Percentiles rank a stretch among this genome's conserved stretches.
Evolutionary conservation across 345 rosid species (phyloP).

Genomic region (Sisymbrium irio): DNA sequence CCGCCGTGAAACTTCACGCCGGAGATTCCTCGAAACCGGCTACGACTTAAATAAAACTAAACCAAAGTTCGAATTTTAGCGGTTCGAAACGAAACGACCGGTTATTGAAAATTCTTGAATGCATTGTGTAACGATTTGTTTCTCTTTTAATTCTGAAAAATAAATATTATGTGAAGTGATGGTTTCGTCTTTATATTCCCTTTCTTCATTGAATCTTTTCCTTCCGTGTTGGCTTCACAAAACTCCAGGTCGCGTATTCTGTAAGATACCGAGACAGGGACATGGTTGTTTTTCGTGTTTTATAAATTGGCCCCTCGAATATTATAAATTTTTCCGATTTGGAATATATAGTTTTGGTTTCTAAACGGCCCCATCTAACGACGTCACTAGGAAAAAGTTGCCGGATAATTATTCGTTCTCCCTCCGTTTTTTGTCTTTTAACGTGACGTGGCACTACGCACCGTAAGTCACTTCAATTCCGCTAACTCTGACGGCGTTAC

Average conservation of each 20-base stretch:
- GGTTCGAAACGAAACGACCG: neutral
- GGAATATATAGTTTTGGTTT: slow-evolving; percentile 12
- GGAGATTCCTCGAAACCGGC: slow-evolving; percentile 31
- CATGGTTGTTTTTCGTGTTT: slow-evolving; percentile 1
- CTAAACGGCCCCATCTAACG: slow-evolving; percentile 29
- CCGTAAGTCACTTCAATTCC: slow-evolving; percentile 23
- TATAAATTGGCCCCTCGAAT: slow-evolving; percentile 21
- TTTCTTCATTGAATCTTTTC: neutral
- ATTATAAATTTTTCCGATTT: neutral
- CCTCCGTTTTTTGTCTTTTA: slow-evolving; percentile 27
- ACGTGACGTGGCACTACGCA: slow-evolving; percentile 21
- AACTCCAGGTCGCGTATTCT: slow-evolving; percentile 31
- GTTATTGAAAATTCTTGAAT: neutral
- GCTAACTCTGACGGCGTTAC: slow-evolving; percentile 25
- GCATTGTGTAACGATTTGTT: slow-evolving; percentile 8
- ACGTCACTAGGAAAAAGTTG: slow-evolving; percentile 31
- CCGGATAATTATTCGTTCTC: slow-evolving; percentile 32
- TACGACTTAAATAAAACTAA: slow-evolving; percentile 12
- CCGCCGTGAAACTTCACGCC: slow-evolving; percentile 18
- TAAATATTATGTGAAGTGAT: slow-evolving; percentile 7
- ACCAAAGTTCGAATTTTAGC: neutral
- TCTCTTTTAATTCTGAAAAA: neutral
- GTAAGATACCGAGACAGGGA: slow-evolving; percentile 21
- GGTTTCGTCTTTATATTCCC: slow-evolving; percentile 30
- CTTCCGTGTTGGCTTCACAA: slow-evolving; percentile 31